These are phyloP conservation scores for Kondoa malvinella DNA, from an alignment of 768 basidiomycete species.

Conservation along the genomic window DNA sequence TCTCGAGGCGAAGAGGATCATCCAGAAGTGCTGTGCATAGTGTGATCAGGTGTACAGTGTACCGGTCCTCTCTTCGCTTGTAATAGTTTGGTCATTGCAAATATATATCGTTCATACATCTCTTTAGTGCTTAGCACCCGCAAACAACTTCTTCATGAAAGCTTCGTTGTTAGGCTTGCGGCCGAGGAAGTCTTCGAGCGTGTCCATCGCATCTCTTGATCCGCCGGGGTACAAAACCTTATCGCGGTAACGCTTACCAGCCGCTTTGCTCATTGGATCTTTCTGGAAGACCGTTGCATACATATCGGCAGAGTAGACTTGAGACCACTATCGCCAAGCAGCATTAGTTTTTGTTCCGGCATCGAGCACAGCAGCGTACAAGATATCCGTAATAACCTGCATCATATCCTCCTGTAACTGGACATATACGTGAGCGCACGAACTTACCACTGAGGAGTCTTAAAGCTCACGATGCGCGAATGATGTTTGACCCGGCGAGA, in stretches of 20 bases:
- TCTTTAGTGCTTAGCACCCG: not conserved
- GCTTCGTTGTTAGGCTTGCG: slow-evolving; percentile 57
- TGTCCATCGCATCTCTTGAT: slow-evolving; percentile 60
- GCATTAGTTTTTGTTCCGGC: no score
- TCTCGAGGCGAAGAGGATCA: no score
- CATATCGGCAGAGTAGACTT: not conserved
- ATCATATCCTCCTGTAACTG: slow-evolving; percentile 29
- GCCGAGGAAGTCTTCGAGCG: slow-evolving; percentile 68
- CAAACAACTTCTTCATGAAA: slow-evolving; percentile 33
- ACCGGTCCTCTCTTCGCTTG: no score
- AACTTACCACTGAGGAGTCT: no score
- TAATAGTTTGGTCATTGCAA: no score
- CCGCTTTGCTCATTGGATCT: slow-evolving; percentile 53
- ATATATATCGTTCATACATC: no score
- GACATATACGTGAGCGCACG: no score
- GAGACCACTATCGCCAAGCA: not conserved
- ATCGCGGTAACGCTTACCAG: slow-evolving; percentile 50
- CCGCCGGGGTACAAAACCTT: slow-evolving; percentile 60
- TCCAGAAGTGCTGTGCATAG: not conserved
- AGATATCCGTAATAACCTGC: not conserved
- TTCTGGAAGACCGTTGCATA: slow-evolving; percentile 52
- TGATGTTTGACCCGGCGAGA: slow-evolving; percentile 51
- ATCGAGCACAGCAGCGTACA: slow-evolving; percentile 9
- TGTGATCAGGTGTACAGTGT: no score
- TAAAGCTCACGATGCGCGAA: slow-evolving; percentile 72